Evolutionary conservation across 2,329 filamentous ascomycete genomes (phyloP), one percentile per base, ranked within the genome.

Genomic region (Periconia macrospinosa): DNA sequence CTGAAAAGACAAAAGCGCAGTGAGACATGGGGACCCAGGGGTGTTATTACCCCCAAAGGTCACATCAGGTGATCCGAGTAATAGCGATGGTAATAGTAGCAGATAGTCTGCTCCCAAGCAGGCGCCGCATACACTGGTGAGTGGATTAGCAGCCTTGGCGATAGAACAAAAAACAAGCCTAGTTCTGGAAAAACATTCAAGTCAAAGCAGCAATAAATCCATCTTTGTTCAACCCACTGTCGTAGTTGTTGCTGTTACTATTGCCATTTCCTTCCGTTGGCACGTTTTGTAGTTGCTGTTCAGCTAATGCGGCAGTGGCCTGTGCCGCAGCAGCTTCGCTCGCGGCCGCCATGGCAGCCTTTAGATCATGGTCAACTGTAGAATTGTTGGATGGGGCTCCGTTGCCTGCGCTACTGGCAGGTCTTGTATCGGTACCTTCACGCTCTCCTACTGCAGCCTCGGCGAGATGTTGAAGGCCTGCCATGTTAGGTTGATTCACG

Each of bases 391-490:
- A 30, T 0, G 60, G 53, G 23, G 63, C 45, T 14, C 56, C 64
- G 41, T 62, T 66, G 15, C 60, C 65, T 18, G 61, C 57, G 49
- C 65, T 69, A 48, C 66, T 72, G 11, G 58, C 50, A 8, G 69
- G 66, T 6, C 63, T 57, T 5, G 57, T 59, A 27, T 70, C 68
- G 27, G 60, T 50, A 30, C 67, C 63, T 48, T 70, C 70, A 15
- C 71, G 68, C 52, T 73, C 71, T 15, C 70, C 70, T 0, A 75
- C 72, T 6, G 72, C 72, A 10, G 72, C 71, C 3, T 70, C 72
- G 18, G 72, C 71, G 3, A 74, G 69, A 49, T 74, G 71, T 47
- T 74, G 70, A 0, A 74, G 63, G 14, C 71, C 70, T 17, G 65
- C 70, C 68, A 75, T 72, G 49, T 74, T 73, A 11, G 69, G 70